Evolutionary conservation across 805 yeast genomes (phyloP).

Genomic region (Ogataea wickerhamii): DNA sequence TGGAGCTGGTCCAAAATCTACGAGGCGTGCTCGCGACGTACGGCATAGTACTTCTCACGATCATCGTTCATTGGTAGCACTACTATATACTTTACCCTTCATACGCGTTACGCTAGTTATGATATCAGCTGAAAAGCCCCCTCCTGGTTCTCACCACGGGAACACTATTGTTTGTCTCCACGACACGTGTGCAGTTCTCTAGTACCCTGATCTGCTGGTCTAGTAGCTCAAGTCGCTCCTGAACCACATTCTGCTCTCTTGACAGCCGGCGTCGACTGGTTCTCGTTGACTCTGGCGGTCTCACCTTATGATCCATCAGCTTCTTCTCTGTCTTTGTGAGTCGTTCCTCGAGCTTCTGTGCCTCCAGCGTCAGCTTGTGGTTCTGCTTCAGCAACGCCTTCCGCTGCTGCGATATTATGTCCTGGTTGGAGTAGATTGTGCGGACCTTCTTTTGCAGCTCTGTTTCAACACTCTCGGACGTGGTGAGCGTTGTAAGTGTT

Average conservation of each 20-base stretch:
- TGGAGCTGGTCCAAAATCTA: conserved; percentile 76
- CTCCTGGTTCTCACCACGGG: conserved; percentile 16
- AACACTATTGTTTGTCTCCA: conserved; percentile 26
- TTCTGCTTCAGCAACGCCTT: conserved; percentile 13
- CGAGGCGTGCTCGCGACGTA: conserved; percentile 12
- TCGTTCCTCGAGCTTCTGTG: conserved; percentile 13
- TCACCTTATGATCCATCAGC: conserved; percentile 7
- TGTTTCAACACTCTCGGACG: conserved; percentile 17
- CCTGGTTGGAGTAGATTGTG: conserved; percentile 30
- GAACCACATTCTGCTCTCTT: conserved; percentile 31
- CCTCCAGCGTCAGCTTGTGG: conserved; percentile 8
- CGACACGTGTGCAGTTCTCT: conserved; percentile 49
- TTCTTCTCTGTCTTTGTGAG: conserved; percentile 16
- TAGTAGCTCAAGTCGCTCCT: conserved; percentile 58
- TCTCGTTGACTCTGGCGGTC: neutral
- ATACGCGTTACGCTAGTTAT: neutral
- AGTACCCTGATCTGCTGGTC: conserved; percentile 72
- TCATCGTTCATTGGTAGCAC: too few relatives aligned
- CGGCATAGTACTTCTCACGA: neutral
- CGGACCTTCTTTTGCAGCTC: conserved; percentile 24
- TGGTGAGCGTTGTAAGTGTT: conserved; percentile 15
- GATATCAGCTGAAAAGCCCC: conserved; percentile 19
- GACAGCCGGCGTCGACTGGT: conserved; percentile 8
- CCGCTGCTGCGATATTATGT: conserved; percentile 23
- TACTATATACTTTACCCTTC: too few relatives aligned